Conservation (phyloP, 2,329 filamentous ascomycete genomes). For the Cladosporium sp. region DNA sequence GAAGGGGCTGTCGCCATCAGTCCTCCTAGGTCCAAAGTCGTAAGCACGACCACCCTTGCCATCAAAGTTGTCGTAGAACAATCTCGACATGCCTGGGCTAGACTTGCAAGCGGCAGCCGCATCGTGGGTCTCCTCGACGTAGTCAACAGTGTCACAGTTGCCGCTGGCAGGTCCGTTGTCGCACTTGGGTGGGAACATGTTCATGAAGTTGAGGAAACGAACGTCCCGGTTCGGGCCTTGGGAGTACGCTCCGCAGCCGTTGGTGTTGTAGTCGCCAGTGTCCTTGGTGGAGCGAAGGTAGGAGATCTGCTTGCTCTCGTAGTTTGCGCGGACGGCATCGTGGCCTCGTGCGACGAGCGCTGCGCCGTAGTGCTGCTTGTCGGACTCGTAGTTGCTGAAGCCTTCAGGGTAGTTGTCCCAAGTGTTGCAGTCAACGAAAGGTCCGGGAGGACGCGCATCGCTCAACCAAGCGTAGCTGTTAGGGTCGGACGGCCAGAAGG, state of each 20-base stretch:
- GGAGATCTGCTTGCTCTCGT: conserved; percentile 29
- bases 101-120: conserved; percentile 31
- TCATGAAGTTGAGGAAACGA: conserved; percentile 35
- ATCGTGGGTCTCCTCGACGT: conserved; percentile 29
- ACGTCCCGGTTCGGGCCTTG: conserved; percentile 32
- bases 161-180: conserved; percentile 16
- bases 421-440: conserved; percentile 23
- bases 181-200: conserved; percentile 28
- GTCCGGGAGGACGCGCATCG: conserved; percentile 24
- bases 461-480: conserved; percentile 32
- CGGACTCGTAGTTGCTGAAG: conserved; percentile 25
- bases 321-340: conserved; percentile 26
- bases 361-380: conserved; percentile 22
- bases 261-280: conserved; percentile 28
- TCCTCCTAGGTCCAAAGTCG: conserved; percentile 29
- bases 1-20: conserved; percentile 18
- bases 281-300: conserved; percentile 31
- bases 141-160: conserved; percentile 31
- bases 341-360: conserved; percentile 25
- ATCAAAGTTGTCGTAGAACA: conserved; percentile 34
- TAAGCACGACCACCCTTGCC: conserved; percentile 26
- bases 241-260: conserved; percentile 26
- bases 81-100: conserved; percentile 25
- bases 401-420: conserved; percentile 34
- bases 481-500: conserved; percentile 33